Base-by-base conservation (phyloP, 805 yeast species). In the Clavispora vitiphila region DNA sequence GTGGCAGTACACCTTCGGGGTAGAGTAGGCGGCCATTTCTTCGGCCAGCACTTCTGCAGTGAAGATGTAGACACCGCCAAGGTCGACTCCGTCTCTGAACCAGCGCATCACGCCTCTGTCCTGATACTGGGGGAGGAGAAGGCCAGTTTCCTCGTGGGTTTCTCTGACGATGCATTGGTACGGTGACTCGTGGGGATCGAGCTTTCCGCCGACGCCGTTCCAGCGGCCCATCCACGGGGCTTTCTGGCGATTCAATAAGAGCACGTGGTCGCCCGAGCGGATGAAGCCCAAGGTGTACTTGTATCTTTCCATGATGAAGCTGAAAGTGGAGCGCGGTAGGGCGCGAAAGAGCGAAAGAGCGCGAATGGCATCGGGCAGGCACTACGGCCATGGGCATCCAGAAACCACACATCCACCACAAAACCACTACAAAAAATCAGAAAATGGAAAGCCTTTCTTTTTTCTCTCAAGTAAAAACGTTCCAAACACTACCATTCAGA, bases 141-240 rank as follows among this genome's bases (percentile, higher is more conserved):
- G 53, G 1, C 70, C 72, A 1, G 75, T 67, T 48, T 70, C 74
- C 50, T 70, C 74, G 18, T 46, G 22, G 0, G 74, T 61, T 46
- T 70, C 75, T 37, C 75, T 44, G 5, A 64, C 58, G 15, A 70
- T 69, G 41, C 74, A 68, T n/a, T 62, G 61, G 27, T 56, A 43
- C 1, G 73, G 67, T 2, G 63, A 46, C 46, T 70, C 75, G 14
- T 42, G 50, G 0, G 48, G 40, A 25, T 67, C 67, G 14, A 69
- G 45, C 43, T 70, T 69, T 5, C 75, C 75, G 8, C 74, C 74
- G 10, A 70, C 72, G 10, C 74, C 75, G 48, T 70, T 69, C 74
- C 74, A 70, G 37, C 65, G 53, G 12, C 75, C 75, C 74, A 69
- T 70, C 71, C 72, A 68, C 1, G 75, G 75, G 9, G 61, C 53